These are phyloP conservation scores for Botrytis fabae DNA, from an alignment of 2,329 filamentous ascomycete species.

Conservation along the genomic window DNA sequence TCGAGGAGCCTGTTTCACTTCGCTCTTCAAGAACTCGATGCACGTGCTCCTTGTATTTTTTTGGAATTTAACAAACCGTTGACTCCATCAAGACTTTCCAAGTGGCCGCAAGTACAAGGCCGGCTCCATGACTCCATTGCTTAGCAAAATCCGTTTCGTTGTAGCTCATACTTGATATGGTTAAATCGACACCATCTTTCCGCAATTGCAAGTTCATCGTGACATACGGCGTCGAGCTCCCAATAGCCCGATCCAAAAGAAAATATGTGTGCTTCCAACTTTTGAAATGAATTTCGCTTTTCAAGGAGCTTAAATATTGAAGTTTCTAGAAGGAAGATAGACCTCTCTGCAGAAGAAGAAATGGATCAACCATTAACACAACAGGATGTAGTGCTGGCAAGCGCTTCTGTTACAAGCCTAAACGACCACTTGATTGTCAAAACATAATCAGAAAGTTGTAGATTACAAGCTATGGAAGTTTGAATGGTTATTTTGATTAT, in stretches of 20 bases:
- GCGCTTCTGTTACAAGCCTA: background rate
- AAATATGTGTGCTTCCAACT: background rate
- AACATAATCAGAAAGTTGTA: background rate
- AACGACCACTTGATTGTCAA: background rate
- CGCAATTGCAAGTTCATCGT: background rate
- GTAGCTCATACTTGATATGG: background rate
- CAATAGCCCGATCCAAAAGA: fast-evolving
- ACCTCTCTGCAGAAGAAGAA: background rate
- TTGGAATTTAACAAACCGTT: background rate
- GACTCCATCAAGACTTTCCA: background rate
- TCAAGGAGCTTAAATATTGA: background rate
- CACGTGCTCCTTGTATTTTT: fast-evolving
- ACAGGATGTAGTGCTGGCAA: background rate
- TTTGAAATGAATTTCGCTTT: background rate
- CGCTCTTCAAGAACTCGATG: too few relatives aligned
- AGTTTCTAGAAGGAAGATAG: background rate
- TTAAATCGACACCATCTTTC: background rate
- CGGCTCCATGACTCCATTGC: too few relatives aligned
- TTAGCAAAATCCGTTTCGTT: background rate
- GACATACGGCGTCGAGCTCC: background rate
- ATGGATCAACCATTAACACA: background rate
- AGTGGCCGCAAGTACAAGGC: too few relatives aligned
- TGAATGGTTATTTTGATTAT: background rate
- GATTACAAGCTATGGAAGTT: background rate
- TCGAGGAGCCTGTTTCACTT: background rate